Percentiles rank a stretch among this genome's conserved stretches.
Conservation (phyloP, 225 moss, liverwort and hornwort genomes). For the Anthoceros angustus region DNA sequence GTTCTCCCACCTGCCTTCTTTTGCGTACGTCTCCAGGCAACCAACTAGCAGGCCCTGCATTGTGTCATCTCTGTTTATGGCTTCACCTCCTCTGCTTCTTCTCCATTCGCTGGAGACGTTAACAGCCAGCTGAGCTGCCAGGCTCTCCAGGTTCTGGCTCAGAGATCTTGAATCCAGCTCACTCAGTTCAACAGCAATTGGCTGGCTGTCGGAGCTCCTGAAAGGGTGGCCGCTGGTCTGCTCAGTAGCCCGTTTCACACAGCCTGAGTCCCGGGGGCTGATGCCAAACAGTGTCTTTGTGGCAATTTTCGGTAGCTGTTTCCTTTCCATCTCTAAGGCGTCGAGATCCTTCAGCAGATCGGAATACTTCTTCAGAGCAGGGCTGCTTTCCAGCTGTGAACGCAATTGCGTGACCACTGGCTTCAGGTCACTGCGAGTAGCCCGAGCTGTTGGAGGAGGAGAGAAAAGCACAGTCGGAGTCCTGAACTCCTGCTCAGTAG, state of each 20-base stretch:
- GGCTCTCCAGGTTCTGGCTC: not conserved
- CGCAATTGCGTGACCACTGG: not conserved
- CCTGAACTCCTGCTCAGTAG: not conserved
- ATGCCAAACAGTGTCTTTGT: not conserved
- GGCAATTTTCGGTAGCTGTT: not conserved
- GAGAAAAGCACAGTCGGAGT: not conserved
- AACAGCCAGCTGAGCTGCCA: not conserved
- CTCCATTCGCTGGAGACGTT: not conserved
- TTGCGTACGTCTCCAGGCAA: not conserved
- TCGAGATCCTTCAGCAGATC: not conserved
- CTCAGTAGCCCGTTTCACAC: not conserved
- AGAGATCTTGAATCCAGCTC: not conserved
- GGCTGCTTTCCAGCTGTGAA: not conserved
- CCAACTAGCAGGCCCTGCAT: not conserved
- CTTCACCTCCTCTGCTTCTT: not conserved
- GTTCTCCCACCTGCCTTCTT: not conserved
- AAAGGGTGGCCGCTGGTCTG: not conserved
- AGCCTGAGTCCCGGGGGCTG: slow-evolving; percentile 3
- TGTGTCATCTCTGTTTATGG: not conserved
- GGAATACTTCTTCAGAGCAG: not conserved
- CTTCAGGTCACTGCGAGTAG: not conserved
- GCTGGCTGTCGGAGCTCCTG: not conserved
- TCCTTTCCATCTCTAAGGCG: not conserved
- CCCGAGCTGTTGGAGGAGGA: not conserved
- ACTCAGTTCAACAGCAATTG: not conserved